Conservation (phyloP, 2,329 filamentous ascomycete genomes). For the Ophiostoma australiae region DNA sequence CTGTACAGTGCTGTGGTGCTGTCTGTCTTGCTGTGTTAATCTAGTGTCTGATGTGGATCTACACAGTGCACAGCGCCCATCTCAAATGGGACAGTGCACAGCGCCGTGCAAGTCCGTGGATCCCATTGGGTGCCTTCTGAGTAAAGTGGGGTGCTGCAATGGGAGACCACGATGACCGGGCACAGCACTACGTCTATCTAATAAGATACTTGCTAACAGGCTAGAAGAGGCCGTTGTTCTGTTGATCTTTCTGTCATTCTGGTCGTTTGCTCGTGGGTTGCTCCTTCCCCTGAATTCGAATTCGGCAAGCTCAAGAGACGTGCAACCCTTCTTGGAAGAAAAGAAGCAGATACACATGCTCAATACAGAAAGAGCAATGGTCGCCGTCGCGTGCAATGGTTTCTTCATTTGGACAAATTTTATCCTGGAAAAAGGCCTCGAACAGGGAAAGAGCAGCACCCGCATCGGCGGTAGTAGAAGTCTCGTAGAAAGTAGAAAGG, state of each 20-base stretch:
- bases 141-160: slow-evolving; percentile 21
- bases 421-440: not conserved
- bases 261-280: slow-evolving; percentile 5
- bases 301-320: not conserved
- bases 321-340: not conserved
- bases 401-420: not conserved
- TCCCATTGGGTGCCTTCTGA: slow-evolving; percentile 16
- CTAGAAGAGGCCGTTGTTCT: slow-evolving; percentile 7
- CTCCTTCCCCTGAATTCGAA: not conserved
- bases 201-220: not conserved
- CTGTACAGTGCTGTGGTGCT: not conserved
- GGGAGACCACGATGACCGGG: slow-evolving; percentile 18
- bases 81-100: not conserved
- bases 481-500: not conserved
- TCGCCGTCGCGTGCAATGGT: not conserved
- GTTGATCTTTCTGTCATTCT: not conserved
- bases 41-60: not conserved
- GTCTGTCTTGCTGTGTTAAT: not conserved
- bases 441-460: slow-evolving; percentile 9
- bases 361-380: slow-evolving; percentile 9
- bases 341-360: not conserved
- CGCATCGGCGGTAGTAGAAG: not conserved
- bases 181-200: slow-evolving; percentile 10
- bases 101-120: not conserved
- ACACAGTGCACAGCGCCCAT: not conserved